A percentile compares a stretch with the other conserved stretches of the same genome.
These are phyloP conservation scores for Cercospora berteroae DNA, from an alignment of 2,329 filamentous ascomycete species.

Conservation along the genomic window DNA sequence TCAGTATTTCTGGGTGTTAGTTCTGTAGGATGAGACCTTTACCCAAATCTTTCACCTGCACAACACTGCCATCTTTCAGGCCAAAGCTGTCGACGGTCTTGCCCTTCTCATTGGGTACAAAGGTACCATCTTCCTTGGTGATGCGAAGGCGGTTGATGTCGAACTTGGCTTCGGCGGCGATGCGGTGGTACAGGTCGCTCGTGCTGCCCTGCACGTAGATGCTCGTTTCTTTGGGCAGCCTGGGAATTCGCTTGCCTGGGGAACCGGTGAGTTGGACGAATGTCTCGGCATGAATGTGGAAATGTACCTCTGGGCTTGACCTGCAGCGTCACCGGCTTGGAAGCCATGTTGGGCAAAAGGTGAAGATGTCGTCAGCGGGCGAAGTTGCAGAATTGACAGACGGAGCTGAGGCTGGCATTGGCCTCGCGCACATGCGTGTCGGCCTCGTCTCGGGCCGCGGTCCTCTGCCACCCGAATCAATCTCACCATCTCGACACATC, in stretches of 20 bases:
- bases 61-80: conserved; percentile 57
- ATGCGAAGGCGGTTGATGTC: conserved; percentile 61
- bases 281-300: neutral
- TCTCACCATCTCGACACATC: neutral
- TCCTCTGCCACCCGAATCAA: neutral
- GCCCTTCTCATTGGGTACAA: conserved; percentile 55
- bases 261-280: conserved; percentile 12
- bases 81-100: conserved; percentile 56
- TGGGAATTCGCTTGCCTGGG: conserved; percentile 61
- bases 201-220: conserved; percentile 53
- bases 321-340: conserved; percentile 44
- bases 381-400: neutral
- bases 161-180: conserved; percentile 55
- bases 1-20: neutral
- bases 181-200: conserved; percentile 56
- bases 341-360: conserved; percentile 38
- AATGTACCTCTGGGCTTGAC: conserved; percentile 47
- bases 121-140: conserved; percentile 62
- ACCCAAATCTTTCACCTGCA: conserved; percentile 95
- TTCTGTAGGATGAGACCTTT: conserved; percentile 35
- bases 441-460: conserved; percentile 7
- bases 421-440: conserved; percentile 1
- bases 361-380: neutral
- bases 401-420: conserved; percentile 1
- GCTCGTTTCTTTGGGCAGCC: conserved; percentile 57